phyloP scores from a whole-genome alignment of 2,329 filamentous ascomycete genomes.

The Monilinia aucupariae region DNA sequence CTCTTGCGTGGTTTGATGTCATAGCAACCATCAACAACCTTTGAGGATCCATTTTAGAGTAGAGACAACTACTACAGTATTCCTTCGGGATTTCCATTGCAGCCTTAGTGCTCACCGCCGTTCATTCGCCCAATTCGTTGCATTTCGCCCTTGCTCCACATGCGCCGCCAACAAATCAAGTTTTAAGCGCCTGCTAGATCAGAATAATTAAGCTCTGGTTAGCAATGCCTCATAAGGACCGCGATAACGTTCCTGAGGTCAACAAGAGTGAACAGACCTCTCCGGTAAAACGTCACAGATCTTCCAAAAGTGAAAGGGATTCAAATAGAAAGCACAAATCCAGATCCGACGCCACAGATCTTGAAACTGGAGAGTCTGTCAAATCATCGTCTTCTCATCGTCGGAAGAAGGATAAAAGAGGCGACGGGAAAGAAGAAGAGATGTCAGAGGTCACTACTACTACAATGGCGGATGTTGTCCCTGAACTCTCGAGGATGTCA shows the following conservation, averaged over 20 bases:
- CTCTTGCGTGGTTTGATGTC: conserved; percentile 8
- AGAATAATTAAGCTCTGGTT: conserved; percentile 5
- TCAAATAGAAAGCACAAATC: conserved; percentile 34
- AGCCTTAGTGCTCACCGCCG: conserved; percentile 16
- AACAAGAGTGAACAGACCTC: conserved; percentile 28
- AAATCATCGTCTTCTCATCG: conserved; percentile 30
- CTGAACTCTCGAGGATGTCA: conserved; percentile 40
- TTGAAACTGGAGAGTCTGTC: conserved; percentile 33
- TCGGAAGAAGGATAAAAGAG: conserved; percentile 30
- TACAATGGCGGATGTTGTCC: conserved; percentile 45
- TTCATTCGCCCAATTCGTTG: conserved; percentile 12
- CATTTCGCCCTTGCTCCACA: conserved; percentile 13
- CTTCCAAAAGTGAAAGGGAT: conserved; percentile 32
- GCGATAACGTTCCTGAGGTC: conserved; percentile 28
- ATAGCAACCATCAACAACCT: conserved; percentile 2
- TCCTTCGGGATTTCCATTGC: background rate
- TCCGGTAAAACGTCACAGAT: conserved; percentile 30
- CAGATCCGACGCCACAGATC: conserved; percentile 31
- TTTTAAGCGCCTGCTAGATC: conserved; percentile 16
- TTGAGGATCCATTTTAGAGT: too few species aligned
- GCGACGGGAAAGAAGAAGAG: conserved; percentile 20
- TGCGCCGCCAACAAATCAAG: conserved; percentile 18
- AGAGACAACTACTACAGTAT: background rate
- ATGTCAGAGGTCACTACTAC: conserved; percentile 27
- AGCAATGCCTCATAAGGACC: conserved; percentile 20